phyloP scores from a whole-genome alignment of 164 flowering plant species.

The Euptelea pleiosperma region DNA sequence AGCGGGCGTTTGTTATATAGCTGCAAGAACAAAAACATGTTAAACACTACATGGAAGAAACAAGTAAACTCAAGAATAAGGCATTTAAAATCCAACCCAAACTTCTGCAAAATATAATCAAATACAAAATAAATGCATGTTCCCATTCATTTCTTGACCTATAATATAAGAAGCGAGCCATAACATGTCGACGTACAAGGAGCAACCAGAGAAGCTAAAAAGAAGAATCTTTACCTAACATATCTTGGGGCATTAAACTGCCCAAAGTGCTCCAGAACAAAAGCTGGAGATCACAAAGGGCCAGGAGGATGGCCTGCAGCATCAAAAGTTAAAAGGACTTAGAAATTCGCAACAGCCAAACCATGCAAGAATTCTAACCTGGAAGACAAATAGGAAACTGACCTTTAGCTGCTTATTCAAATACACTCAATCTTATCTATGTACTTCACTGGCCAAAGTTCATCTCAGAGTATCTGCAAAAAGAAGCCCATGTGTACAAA shows the following conservation, averaged over 20 bases:
- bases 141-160: too few species aligned
- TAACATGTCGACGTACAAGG: not conserved
- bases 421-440: slow-evolving; percentile 29
- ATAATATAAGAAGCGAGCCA: too few species aligned
- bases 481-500: not conserved
- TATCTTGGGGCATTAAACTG: slow-evolving; percentile 36
- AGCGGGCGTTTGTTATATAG: slow-evolving; percentile 48
- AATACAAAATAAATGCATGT: not conserved
- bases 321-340: slow-evolving; percentile 22
- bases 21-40: slow-evolving; percentile 28
- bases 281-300: slow-evolving; percentile 69
- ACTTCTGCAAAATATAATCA: not conserved
- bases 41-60: not conserved
- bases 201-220: not conserved
- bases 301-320: slow-evolving; percentile 49
- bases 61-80: not conserved
- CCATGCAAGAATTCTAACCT: not conserved
- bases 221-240: slow-evolving; percentile 43
- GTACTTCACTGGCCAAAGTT: slow-evolving; percentile 78
- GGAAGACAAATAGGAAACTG: not conserved
- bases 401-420: slow-evolving; percentile 51
- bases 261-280: slow-evolving; percentile 76
- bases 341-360: slow-evolving; percentile 17
- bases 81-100: not conserved
- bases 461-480: slow-evolving; percentile 90